phyloP scores from a whole-genome alignment of 257 asterid genomes.

The Solanum lycopersicoides region DNA sequence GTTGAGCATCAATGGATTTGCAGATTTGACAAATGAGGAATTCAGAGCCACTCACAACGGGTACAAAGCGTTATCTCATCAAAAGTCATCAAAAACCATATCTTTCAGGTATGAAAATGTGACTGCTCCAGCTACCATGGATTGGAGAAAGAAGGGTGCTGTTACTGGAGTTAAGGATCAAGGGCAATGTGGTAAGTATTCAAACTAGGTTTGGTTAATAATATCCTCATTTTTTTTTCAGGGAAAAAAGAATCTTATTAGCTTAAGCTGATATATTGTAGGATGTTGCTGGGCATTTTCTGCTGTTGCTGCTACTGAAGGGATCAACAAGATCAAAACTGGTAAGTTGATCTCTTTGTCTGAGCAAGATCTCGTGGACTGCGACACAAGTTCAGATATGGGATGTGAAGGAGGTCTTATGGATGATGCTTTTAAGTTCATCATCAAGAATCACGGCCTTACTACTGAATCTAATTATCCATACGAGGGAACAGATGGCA shows the following conservation, averaged over 20 bases:
- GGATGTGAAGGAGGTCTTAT: constrained; percentile 1
- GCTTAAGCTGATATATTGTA: neutral
- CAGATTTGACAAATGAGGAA: constrained; percentile 33
- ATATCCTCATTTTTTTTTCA: neutral
- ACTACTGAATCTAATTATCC: neutral
- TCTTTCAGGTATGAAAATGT: constrained; percentile 14
- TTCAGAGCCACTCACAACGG: constrained; percentile 22
- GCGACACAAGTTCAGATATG: neutral
- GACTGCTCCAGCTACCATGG: constrained; percentile 3
- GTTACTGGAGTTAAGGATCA: constrained; percentile 35
- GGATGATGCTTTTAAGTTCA: constrained; percentile 3
- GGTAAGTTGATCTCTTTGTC: constrained; percentile 3
- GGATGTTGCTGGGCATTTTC: constrained; percentile 20
- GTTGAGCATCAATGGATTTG: constrained; percentile 28
- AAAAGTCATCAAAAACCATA: no score
- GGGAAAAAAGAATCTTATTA: neutral
- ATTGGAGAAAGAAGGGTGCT: constrained; percentile 21
- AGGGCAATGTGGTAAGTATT: constrained; percentile 27
- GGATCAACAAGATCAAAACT: neutral
- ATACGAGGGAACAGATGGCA: neutral
- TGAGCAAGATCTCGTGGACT: constrained; percentile 7
- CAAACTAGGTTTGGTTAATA: neutral
- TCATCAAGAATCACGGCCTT: neutral
- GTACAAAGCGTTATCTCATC: constrained; percentile 4
- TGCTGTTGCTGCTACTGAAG: constrained; percentile 10